Percentiles rank a stretch among this genome's conserved stretches.
Conservation (phyloP, 345 rosid genomes). For the Gossypium longicalyx region DNA sequence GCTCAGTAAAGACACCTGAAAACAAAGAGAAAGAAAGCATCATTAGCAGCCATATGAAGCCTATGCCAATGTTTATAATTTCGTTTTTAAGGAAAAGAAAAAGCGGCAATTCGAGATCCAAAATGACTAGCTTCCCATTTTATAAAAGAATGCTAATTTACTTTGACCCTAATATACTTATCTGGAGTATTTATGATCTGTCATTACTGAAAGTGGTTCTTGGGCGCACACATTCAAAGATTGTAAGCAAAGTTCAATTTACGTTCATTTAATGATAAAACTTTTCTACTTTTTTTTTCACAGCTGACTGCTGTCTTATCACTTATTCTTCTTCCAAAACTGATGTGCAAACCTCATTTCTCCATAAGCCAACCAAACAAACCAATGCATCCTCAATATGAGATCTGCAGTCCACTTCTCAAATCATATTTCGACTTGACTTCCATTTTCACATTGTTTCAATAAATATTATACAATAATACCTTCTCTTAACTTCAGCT, state of each 20-base stretch:
- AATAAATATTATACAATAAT: not conserved
- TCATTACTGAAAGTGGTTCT: not conserved
- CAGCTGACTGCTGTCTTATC: not conserved
- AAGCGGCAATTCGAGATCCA: not conserved
- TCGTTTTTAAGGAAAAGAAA: not conserved
- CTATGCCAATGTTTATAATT: not conserved
- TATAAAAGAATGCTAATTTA: not conserved
- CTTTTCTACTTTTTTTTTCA: not conserved
- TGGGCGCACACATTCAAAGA: not conserved
- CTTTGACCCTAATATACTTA: not conserved
- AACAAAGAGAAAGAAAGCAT: conserved; percentile 2
- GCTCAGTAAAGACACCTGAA: not conserved
- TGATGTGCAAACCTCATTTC: not conserved
- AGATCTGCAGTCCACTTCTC: not conserved
- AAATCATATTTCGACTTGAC: not conserved
- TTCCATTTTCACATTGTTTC: not conserved
- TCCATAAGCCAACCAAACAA: not conserved
- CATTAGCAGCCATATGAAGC: not conserved
- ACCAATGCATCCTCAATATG: not conserved
- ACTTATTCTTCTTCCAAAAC: not conserved
- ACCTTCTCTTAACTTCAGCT: not conserved
- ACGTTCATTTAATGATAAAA: not conserved
- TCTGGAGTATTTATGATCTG: not conserved
- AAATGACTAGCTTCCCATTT: not conserved
- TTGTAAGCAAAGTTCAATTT: not conserved